Evolutionary conservation across 495 filamentous ascomycete genomes (phyloP), one percentile per base, ranked within the genome.

Genomic region (Penicillium atrosanguineum): DNA sequence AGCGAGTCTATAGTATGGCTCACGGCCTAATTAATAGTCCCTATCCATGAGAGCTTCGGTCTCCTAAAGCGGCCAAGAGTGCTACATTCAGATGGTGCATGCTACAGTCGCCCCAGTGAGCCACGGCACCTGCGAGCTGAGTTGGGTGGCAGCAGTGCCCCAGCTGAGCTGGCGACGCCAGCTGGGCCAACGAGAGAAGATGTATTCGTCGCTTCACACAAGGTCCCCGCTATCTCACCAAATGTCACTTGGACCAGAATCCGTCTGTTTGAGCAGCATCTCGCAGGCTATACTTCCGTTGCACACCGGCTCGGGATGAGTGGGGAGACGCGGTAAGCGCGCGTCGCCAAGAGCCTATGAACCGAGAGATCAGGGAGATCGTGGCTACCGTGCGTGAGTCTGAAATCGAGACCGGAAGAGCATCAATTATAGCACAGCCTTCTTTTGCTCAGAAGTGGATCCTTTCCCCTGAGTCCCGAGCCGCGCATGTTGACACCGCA

Each of bases 191-290:
- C n/a, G n/a, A n/a, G n/a, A n/a, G n/a, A n/a, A n/a, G n/a, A 2
- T 23, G 23, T 5, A 23, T 23, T 5, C 23, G 2, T 23, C 23
- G 23, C 5, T 5, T 23, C 23, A 23, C 23, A 23, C 23, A 23
- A 5, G 23, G n/a, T n/a, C n/a, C n/a, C n/a, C n/a, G n/a, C n/a
- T n/a, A n/a, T n/a, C n/a, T n/a, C n/a, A n/a, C n/a, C n/a, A n/a
- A 23, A 23, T 23, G 2, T 23, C 23, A 23, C 2, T 23, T 61
- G 77, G 63, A 1, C 40, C 45, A 12, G 67, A 78, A 20, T 67
- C 69, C 7, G 79, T 80, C 29, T 52, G 77, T 18, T 77, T 80
- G 7, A 82, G 80, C 49, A 80, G 78, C 34, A 77, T 82, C n/a
- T 48, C 21, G 48, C 51, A 46, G 56, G 55, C 9, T 55, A 26